phyloP scores from a whole-genome alignment of 768 basidiomycete species.

The Leucocoprinus leucothites region DNA sequence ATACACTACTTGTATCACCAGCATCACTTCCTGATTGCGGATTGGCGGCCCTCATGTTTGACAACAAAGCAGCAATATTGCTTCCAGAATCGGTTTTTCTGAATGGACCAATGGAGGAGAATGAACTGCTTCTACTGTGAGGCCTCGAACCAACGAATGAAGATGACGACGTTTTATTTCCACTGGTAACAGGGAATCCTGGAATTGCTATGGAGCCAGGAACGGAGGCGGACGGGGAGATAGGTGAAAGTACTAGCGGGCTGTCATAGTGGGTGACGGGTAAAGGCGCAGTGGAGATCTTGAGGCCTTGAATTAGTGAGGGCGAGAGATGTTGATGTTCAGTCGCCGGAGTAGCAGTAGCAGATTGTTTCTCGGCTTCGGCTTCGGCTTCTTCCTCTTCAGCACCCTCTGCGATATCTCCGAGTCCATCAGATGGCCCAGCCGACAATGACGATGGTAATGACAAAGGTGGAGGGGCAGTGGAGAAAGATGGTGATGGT shows the following conservation, averaged over 20 bases:
- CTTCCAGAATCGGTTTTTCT: constrained; percentile 31
- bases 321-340: constrained; percentile 26
- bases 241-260: constrained; percentile 24
- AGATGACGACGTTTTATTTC: background rate
- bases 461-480: constrained; percentile 14
- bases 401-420: constrained; percentile 61
- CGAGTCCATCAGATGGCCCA: constrained; percentile 37
- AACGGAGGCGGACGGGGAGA: constrained; percentile 25
- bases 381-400: constrained; percentile 50
- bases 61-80: constrained; percentile 19
- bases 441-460: constrained; percentile 38
- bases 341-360: constrained; percentile 10
- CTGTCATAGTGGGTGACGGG: constrained; percentile 20
- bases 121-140: constrained; percentile 10
- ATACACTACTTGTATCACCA: constrained; percentile 15
- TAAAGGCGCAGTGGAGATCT: constrained; percentile 45
- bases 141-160: background rate
- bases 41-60: constrained; percentile 13
- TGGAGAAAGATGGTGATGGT: constrained; percentile 21
- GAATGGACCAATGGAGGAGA: constrained; percentile 31
- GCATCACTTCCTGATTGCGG: constrained; percentile 17
- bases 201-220: constrained; percentile 14
- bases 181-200: too few species aligned
- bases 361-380: constrained; percentile 4
- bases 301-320: constrained; percentile 53